Conservation (phyloP, 75 land plant genomes). For the Cryptomeria japonica region DNA sequence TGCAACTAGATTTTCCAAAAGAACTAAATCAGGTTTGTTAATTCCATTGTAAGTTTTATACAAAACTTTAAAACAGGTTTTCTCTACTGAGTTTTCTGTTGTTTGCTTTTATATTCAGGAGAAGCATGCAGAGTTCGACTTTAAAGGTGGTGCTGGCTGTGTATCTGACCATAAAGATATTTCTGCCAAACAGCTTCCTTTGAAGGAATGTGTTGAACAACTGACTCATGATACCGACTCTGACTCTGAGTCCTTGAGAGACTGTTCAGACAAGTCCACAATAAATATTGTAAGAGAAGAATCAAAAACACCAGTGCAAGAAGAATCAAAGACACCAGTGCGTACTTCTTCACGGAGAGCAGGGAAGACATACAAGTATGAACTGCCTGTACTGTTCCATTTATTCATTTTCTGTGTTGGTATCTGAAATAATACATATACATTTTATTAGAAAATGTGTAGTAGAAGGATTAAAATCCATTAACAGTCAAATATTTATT, state of each 20-base stretch:
- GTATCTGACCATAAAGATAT: slow-evolving; percentile 15
- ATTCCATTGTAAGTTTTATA: background rate
- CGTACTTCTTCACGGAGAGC: slow-evolving; percentile 75
- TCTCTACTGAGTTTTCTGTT: background rate
- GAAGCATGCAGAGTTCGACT: slow-evolving; percentile 64
- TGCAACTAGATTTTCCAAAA: slow-evolving; percentile 68
- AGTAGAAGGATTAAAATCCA: background rate
- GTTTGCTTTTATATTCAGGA: slow-evolving; percentile 27
- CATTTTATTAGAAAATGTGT: background rate
- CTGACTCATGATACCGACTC: slow-evolving; percentile 23
- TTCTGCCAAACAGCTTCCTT: slow-evolving; percentile 8
- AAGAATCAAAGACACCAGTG: slow-evolving; percentile 39
- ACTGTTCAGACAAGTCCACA: background rate
- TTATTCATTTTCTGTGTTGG: background rate
- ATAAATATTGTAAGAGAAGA: slow-evolving; percentile 13
- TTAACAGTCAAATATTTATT: background rate
- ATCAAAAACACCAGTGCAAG: slow-evolving; percentile 16
- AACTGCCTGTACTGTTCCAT: background rate
- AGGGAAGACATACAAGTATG: slow-evolving; percentile 69
- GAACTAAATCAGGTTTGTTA: slow-evolving; percentile 56
- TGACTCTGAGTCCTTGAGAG: background rate
- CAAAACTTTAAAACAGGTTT: background rate
- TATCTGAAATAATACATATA: background rate
- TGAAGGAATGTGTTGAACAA: slow-evolving; percentile 15
- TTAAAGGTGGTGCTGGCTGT: slow-evolving; percentile 86